phyloP scores from a whole-genome alignment of 2,329 filamentous ascomycete genomes.

The Claviceps quebecensis region DNA sequence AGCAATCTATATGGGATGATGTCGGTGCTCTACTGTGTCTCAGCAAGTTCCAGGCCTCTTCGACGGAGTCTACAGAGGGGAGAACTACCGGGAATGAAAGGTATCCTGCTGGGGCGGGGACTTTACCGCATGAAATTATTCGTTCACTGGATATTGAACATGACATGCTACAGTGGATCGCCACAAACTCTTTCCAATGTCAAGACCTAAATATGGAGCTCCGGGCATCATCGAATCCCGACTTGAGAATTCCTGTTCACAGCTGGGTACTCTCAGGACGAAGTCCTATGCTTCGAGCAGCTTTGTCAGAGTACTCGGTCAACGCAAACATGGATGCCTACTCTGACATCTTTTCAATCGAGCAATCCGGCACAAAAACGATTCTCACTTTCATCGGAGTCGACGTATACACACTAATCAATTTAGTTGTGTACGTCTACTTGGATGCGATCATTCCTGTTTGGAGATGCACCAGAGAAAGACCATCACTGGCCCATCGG shows the following conservation, averaged over 20 bases:
- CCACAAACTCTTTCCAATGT: slow-evolving; percentile 23
- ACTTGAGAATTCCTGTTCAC: slow-evolving; percentile 65
- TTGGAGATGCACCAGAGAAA: slow-evolving; percentile 66
- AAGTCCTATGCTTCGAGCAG: slow-evolving; percentile 52
- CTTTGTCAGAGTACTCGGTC: slow-evolving; percentile 41
- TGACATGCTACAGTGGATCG: slow-evolving; percentile 41
- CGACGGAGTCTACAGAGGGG: slow-evolving; percentile 11
- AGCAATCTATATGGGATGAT: slow-evolving; percentile 61
- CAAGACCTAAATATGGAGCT: slow-evolving; percentile 31
- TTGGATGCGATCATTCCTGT: slow-evolving; percentile 68
- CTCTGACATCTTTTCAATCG: slow-evolving; percentile 18
- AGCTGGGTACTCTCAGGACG: slow-evolving; percentile 66
- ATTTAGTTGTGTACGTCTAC: slow-evolving; percentile 69
- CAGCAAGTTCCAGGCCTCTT: slow-evolving; percentile 37
- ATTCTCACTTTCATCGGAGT: slow-evolving; percentile 52
- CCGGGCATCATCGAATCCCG: slow-evolving; percentile 46
- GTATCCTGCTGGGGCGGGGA: slow-evolving; percentile 28
- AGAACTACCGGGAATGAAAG: slow-evolving; percentile 27
- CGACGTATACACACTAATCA: slow-evolving; percentile 67
- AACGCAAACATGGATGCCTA: slow-evolving; percentile 7
- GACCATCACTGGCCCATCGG: slow-evolving; percentile 50
- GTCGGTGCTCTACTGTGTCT: slow-evolving; percentile 57
- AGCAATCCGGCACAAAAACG: slow-evolving; percentile 32
- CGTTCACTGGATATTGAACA: slow-evolving; percentile 51
- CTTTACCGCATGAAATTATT: slow-evolving; percentile 38